Evolutionary conservation across 1,284 basidiomycete genomes (phyloP).

Genomic region (Boletus semigastroideus): DNA sequence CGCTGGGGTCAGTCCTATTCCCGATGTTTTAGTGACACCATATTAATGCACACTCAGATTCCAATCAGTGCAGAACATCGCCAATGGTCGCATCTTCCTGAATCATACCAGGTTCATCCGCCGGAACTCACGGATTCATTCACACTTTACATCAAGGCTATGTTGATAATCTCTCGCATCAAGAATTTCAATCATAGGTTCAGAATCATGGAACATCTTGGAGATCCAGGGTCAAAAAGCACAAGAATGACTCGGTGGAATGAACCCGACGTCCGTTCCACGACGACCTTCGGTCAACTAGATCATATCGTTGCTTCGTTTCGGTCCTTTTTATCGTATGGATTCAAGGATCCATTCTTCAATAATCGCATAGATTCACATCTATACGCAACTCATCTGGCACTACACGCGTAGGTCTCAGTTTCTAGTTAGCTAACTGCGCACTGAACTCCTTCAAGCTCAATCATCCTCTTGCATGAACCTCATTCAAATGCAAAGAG

Average conservation of each 20-base stretch:
- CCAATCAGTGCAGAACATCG: slow-evolving; percentile 55
- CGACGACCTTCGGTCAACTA: slow-evolving; percentile 63
- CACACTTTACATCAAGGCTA: slow-evolving; percentile 70
- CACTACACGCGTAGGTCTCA: slow-evolving; percentile 59
- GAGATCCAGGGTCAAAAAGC: slow-evolving; percentile 38
- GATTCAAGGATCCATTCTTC: slow-evolving; percentile 54
- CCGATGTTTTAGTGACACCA: slow-evolving; percentile 1
- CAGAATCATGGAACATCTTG: slow-evolving; percentile 54
- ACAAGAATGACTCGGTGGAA: slow-evolving; percentile 14
- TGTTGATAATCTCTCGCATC: slow-evolving; percentile 64
- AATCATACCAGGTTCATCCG: slow-evolving; percentile 58
- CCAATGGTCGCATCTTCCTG: slow-evolving; percentile 65
- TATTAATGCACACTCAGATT: slow-evolving; percentile 37
- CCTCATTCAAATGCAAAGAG: slow-evolving; percentile 62
- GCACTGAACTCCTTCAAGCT: slow-evolving; percentile 38
- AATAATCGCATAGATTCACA: slow-evolving; percentile 63
- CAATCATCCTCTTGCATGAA: slow-evolving; percentile 66
- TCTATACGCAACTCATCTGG: slow-evolving; percentile 61
- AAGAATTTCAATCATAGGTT: slow-evolving; percentile 75
- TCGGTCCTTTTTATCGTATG: slow-evolving; percentile 56
- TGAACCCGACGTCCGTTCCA: slow-evolving; percentile 54
- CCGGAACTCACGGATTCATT: slow-evolving; percentile 70
- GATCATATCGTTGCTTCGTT: slow-evolving; percentile 59
- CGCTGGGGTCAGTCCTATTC: slow-evolving; percentile 48
- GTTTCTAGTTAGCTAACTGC: background rate